A percentile compares a stretch with the other conserved stretches of the same genome.
Evolutionary conservation across 192 early-diverging fungal genomes (phyloP).

Genomic region (Thoreauomyces humboldtii): DNA sequence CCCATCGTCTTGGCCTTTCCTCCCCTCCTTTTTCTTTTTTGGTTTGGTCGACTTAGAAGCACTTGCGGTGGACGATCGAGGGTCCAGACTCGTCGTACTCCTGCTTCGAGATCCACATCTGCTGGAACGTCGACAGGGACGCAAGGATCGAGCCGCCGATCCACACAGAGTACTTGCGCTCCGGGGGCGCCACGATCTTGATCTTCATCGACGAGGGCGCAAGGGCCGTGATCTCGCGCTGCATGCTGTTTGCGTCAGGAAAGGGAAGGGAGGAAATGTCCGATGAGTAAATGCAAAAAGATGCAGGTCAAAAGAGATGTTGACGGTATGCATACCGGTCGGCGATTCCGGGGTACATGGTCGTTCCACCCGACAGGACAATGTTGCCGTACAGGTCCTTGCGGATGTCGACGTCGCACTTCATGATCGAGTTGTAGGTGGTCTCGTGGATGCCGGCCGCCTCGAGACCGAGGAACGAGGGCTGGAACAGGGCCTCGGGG

Average conservation of each 20-base stretch:
- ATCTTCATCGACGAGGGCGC: constrained; percentile 95
- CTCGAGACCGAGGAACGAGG: constrained; percentile 87
- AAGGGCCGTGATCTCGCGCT: constrained; percentile 94
- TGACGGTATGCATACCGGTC: constrained; percentile 78
- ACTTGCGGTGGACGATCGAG: constrained; percentile 87
- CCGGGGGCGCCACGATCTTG: constrained; percentile 97
- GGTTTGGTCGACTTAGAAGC: constrained; percentile 32
- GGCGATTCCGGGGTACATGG: constrained; percentile 96
- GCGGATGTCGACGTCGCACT: constrained; percentile 95
- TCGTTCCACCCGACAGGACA: constrained; percentile 93
- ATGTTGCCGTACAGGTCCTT: constrained; percentile 96
- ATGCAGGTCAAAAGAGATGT: no score
- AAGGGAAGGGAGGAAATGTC: not conserved
- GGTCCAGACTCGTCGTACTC: constrained; percentile 99
- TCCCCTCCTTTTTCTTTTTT: no score
- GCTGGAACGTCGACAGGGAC: constrained; percentile 97
- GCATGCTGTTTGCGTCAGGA: constrained; percentile 81
- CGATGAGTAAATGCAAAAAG: not conserved
- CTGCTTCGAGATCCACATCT: constrained; percentile 98
- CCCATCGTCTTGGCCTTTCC: no score
- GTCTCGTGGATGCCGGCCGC: constrained; percentile 94
- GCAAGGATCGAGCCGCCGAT: constrained; percentile 98
- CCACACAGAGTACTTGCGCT: constrained; percentile 99
- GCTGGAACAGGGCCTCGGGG: constrained; percentile 98
- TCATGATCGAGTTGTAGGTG: constrained; percentile 96